Conservation (phyloP, 2,329 filamentous ascomycete genomes). For the Blumeria hordei region DNA sequence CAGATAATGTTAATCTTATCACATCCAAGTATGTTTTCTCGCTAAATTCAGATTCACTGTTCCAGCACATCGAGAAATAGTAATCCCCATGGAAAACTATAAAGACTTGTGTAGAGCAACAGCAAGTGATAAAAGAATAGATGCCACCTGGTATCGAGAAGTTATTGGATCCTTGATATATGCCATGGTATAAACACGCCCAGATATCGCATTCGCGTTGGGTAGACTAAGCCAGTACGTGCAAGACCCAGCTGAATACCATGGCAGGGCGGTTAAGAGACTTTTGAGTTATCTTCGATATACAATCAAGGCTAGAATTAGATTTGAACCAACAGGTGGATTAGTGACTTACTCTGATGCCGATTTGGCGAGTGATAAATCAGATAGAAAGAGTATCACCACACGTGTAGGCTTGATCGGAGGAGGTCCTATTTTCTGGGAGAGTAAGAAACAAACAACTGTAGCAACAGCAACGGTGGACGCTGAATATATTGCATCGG, state of each 20-base stretch:
- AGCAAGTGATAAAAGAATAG: background rate
- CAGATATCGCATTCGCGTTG: background rate
- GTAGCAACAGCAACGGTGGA: background rate
- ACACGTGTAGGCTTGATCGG: background rate
- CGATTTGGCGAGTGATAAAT: background rate
- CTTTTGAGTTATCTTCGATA: background rate
- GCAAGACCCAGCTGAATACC: background rate
- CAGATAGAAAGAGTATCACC: background rate
- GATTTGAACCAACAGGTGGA: background rate
- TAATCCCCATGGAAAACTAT: background rate
- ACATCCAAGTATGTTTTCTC: background rate
- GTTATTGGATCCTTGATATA: background rate
- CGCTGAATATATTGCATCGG: background rate
- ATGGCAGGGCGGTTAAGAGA: background rate
- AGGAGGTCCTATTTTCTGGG: background rate
- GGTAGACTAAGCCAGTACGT: background rate
- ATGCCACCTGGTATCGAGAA: background rate
- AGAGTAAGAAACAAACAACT: background rate
- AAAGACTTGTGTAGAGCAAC: background rate
- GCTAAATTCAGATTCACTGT: background rate
- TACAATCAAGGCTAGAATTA: background rate
- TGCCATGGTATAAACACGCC: background rate
- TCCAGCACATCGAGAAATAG: background rate
- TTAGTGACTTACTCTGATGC: background rate
- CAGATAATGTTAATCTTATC: background rate